These are phyloP conservation scores for Clonostachys sp. DNA, from an alignment of 2,329 filamentous ascomycete genomes.

Conservation along the genomic window DNA sequence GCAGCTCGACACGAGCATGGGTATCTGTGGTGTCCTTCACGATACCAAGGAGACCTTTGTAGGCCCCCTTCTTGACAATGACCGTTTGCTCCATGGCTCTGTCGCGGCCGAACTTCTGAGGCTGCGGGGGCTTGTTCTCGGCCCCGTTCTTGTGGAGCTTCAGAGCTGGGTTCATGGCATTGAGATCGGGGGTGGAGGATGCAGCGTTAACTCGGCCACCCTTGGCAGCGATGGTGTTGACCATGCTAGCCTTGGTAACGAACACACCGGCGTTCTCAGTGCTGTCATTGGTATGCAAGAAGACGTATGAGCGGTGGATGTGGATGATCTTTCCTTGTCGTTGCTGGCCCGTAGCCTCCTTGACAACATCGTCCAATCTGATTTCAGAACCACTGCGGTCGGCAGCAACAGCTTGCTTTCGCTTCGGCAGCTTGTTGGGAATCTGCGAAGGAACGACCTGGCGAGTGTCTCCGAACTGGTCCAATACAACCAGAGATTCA, in stretches of 20 bases:
- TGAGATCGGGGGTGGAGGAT: slow-evolving; percentile 69
- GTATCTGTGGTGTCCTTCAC: slow-evolving; percentile 91
- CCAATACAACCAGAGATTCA: slow-evolving; percentile 83
- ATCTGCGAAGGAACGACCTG: slow-evolving; percentile 88
- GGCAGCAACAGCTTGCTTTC: slow-evolving; percentile 82
- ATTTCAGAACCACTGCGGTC: slow-evolving; percentile 94
- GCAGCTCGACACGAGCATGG: slow-evolving; percentile 83
- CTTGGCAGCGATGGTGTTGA: slow-evolving; percentile 90
- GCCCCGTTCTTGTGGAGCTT: slow-evolving; percentile 61
- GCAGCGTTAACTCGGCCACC: slow-evolving; percentile 69
- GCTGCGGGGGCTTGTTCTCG: slow-evolving; percentile 39
- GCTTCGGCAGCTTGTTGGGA: slow-evolving; percentile 78
- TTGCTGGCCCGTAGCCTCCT: slow-evolving; percentile 81
- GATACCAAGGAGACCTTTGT: slow-evolving; percentile 91
- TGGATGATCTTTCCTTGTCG: slow-evolving; percentile 87
- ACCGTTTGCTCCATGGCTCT: slow-evolving; percentile 87
- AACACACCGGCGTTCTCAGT: slow-evolving; percentile 88
- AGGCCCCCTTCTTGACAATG: slow-evolving; percentile 77
- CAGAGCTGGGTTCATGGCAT: slow-evolving; percentile 87
- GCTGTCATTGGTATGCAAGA: slow-evolving; percentile 78
- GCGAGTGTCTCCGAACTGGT: slow-evolving; percentile 81
- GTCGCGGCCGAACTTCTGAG: slow-evolving; percentile 75
- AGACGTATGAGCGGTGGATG: slow-evolving; percentile 89
- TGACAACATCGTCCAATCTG: slow-evolving; percentile 83
- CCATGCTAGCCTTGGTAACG: slow-evolving; percentile 78